Evolutionary conservation across 768 basidiomycete genomes (phyloP).

Genomic region (Termitomyces heimii): DNA sequence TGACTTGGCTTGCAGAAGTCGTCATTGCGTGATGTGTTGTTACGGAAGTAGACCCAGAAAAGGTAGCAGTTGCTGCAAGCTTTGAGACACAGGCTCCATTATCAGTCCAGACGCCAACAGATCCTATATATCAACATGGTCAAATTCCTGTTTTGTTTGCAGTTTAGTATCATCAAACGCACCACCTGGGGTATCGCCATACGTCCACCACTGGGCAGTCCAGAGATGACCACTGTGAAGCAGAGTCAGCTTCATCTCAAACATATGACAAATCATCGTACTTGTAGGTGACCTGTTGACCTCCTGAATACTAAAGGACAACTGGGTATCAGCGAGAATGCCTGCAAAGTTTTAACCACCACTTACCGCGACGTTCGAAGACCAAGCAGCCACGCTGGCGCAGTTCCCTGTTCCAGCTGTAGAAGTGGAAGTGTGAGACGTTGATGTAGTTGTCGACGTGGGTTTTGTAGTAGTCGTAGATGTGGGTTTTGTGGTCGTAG

Average conservation of each 20-base stretch:
- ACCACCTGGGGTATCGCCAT: conserved; percentile 27
- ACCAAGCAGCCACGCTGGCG: conserved; percentile 36
- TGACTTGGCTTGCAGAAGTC: neutral
- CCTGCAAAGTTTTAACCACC: neutral
- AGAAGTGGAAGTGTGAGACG: conserved; percentile 7
- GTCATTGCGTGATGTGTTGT: neutral
- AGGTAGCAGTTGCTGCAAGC: neutral
- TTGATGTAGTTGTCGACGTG: conserved; percentile 6
- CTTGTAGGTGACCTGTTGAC: conserved; percentile 34
- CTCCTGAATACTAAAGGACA: conserved; percentile 33
- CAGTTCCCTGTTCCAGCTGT: conserved; percentile 26
- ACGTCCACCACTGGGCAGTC: conserved; percentile 45
- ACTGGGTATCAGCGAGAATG: neutral
- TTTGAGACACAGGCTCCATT: conserved; percentile 21
- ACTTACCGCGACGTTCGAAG: conserved; percentile 29
- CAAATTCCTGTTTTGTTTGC: neutral
- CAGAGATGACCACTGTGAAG: conserved; percentile 38
- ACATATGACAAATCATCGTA: conserved; percentile 16
- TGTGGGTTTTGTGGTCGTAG: too few species aligned
- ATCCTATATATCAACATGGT: conserved; percentile 14
- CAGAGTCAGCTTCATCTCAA: neutral
- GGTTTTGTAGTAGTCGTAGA: conserved; percentile 4
- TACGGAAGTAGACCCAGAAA: neutral
- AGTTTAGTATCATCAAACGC: neutral
- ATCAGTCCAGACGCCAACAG: conserved; percentile 28